These are phyloP conservation scores for Apium graveolens DNA, from an alignment of 129 eudicot genomes.

Conservation along the genomic window DNA sequence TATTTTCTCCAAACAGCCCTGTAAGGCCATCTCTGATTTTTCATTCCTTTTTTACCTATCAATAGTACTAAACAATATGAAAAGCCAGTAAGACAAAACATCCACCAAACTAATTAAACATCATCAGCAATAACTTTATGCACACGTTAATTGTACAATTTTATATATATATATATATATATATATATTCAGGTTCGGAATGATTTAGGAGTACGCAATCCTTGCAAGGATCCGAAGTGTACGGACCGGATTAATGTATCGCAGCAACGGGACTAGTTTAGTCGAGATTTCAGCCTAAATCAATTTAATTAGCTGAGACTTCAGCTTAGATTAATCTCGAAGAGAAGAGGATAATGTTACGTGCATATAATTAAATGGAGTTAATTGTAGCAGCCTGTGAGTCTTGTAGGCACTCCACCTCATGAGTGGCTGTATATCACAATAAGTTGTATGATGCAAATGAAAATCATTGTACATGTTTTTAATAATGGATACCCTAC, in stretches of 20 bases:
- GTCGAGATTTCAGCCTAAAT: too few species aligned
- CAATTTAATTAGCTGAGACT: too few species aligned
- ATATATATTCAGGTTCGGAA: too few species aligned
- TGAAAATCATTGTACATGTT: constrained; percentile 24
- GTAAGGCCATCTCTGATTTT: constrained; percentile 1
- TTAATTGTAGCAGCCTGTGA: not conserved
- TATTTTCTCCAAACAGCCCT: constrained; percentile 13
- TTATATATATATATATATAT: too few species aligned
- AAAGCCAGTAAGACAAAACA: constrained; percentile 20
- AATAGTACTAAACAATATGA: constrained; percentile 12
- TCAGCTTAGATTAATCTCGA: too few species aligned
- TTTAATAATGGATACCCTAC: constrained; percentile 37
- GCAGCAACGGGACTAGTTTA: too few species aligned
- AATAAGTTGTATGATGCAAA: constrained; percentile 24
- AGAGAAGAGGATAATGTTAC: not conserved
- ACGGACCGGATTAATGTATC: too few species aligned
- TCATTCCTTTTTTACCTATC: not conserved
- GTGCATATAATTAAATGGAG: not conserved
- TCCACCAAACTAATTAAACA: constrained; percentile 4
- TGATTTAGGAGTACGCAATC: too few species aligned
- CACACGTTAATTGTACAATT: too few species aligned
- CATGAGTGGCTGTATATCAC: constrained; percentile 14
- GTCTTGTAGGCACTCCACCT: not conserved
- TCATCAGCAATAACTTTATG: not conserved
- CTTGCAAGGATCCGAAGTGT: too few species aligned